Base-by-base conservation (phyloP, 2,329 filamentous ascomycete species). In the Fusarium redolens region DNA sequence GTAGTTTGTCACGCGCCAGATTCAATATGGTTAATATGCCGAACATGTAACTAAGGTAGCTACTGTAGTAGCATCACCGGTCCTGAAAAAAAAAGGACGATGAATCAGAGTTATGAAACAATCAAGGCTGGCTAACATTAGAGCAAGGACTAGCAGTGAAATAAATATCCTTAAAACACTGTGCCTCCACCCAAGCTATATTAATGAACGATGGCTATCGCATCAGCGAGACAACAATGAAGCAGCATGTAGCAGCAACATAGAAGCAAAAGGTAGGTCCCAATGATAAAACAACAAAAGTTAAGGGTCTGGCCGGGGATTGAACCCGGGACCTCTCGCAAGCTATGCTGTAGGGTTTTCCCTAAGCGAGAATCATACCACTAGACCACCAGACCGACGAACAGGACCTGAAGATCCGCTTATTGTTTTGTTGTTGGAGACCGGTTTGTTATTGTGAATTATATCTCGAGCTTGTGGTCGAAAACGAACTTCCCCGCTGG, bases 281-380 rank as follows among this genome's bases (percentile, higher is more conserved):
- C 28, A 28, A 28, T 28, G 28, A 28, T 12, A 17, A 6, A 54
- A 38, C 5, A 20, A 4, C 44, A 78, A 81, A 80, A 81, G 73
- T 28, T 45, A 66, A 65, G 82, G 82, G 82, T 82, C 81, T 82
- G 81, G 81, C 82, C 82, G 82, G 81, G 82, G 81, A 83, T 84
- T 82, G 82, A 84, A 83, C 82, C 81, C 82, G 82, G 82, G 82
- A 83, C 82, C 82, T 83, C 82, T 83, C 82, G 82, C 82, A 84
- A 78, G 73, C 74, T 58, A 51, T 73, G 79, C 80, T 80, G 54
- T 73, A 79, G 81, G 81, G 80, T 83, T 72, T 76, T 80, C 89
- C 89, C 89, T 91, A 90, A 90, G 89, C 89, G 88, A 89, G 88
- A 90, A 91, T 90, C 88, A 90, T 91, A 90, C 88, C 89, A 87